Evolutionary conservation across 2,329 filamentous ascomycete species (phyloP), one percentile per base, ranked within the genome.

Genomic region (Colletotrichum sp.): DNA sequence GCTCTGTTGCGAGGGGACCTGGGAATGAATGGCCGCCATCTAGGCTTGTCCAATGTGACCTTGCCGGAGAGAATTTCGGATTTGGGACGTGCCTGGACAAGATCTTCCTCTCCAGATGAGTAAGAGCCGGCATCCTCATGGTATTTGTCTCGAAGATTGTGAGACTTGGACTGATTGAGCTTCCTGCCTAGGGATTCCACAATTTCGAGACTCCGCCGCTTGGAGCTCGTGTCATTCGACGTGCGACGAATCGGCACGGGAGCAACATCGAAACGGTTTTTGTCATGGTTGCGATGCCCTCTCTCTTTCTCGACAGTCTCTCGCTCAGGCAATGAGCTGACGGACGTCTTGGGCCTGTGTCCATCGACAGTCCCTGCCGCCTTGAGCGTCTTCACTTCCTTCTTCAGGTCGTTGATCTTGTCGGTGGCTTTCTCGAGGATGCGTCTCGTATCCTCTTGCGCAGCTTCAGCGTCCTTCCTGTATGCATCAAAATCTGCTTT

Each of bases 381-480:
- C 79, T 88, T 89, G 4, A 91, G 82, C 1, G 82, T 82, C 74
- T 85, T 86, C 52, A 91, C 81, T 77, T 91, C 88, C 78, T 88
- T 89, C 81, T 90, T 90, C 9, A 93, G 86, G 59, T 89, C 86
- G 11, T 87, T 83, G 75, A 92, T 91, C 81, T 91, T 91, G 52
- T 87, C 85, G 74, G 92, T 90, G 71, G 91, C 90, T 77, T 88
- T 88, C 69, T 89, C 86, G 60, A 93, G 78, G 4, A 92, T 89
- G 19, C 88, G 86, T 78, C 89, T 87, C 6, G 89, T 90, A 75
- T 93, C 91, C 11, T 85, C 83, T n/a, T 90, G 88, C 48, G 88
- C 88, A 8, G 86, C 82, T 76, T 91, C 89, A 22, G 89, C 88
- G 61, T 90, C 87, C 36, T 88, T 86, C 77, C 90, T 90, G 44